Base-by-base conservation (phyloP, 441 rosid genomes). In the Populus hybrid region DNA sequence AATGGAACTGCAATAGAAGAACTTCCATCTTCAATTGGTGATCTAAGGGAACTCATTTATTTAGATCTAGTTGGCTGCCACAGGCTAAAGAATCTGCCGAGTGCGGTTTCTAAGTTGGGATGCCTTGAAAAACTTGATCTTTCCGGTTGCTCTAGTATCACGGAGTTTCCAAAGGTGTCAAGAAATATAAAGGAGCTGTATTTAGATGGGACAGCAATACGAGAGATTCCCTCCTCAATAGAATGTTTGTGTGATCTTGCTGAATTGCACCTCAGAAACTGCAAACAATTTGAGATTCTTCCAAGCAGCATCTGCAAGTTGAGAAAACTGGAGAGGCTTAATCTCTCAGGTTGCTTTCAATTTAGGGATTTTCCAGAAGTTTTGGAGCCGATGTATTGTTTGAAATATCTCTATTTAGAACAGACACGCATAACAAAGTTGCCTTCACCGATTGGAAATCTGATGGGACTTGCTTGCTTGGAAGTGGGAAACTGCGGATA, bases 81-180 rank as follows among this genome's bases (percentile, higher is more conserved):
- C 67, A 50, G 69, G 23, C 69, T 78, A 18, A 32, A 76, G 69
- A 54, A 35, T 12, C 32, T 76, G 34, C 79, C 73, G 0, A 30
- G 12, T 35, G 1, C 8, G 18, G 0, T 76, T 21, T 65, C 5
- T 69, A 54, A 23, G 63, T 20, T 28, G 65, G 35, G 3, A 1
- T 76, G 34, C 14, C 90, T 88, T 8, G 59, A 68, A 57, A 66
- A 50, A 9, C 61, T 86, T 7, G 54, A 14, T 65, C 72, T 86
- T 74, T 57, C 66, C 34, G 78, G 84, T 35, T 83, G 86, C 80
- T 69, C 76, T 3, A 73, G 21, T 14, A 16, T 82, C 70, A 61
- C 24, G 14, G 23, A 64, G 18, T 84, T 84, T 63, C 87, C 86
- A 10, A 79, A 82, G 10, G n/a, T 87, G 72, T 64, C 85, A 9